A percentile compares a stretch with the other conserved stretches of the same genome.
Evolutionary conservation across 306 rosid species (phyloP).

Genomic region (Vicia villosa): DNA sequence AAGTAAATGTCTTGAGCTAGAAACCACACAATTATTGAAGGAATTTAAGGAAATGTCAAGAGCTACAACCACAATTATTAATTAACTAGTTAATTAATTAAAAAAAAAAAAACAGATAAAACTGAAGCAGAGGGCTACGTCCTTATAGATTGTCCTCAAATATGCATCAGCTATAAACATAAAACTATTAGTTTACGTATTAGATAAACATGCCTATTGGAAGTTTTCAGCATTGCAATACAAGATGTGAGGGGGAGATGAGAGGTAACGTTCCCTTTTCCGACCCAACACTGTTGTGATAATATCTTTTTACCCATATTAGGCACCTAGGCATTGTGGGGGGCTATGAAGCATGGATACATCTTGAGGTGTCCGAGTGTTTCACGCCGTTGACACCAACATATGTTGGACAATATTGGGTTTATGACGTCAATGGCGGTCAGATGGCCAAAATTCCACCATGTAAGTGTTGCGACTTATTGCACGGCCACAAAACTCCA

Average conservation of each 20-base stretch:
- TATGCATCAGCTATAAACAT: not conserved
- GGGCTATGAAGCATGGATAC: not conserved
- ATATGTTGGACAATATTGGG: not conserved
- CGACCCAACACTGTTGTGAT: not conserved
- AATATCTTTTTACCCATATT: not conserved
- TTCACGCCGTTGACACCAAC: not conserved
- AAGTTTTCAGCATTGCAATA: not conserved
- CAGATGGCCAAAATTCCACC: not conserved
- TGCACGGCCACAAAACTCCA: not conserved
- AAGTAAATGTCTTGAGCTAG: constrained; percentile 18
- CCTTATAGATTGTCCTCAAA: not conserved
- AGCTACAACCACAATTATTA: not conserved
- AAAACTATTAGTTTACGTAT: not conserved
- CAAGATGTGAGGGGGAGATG: not conserved
- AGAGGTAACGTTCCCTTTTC: not conserved
- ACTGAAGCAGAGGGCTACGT: not conserved
- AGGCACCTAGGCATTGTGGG: not conserved
- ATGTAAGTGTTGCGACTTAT: not conserved
- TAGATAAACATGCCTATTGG: not conserved
- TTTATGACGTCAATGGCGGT: not conserved
- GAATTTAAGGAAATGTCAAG: constrained; percentile 20
- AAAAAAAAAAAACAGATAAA: constrained; percentile 17
- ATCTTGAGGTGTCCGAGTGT: not conserved
- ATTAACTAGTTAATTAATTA: not conserved
- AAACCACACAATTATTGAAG: not conserved